Evolutionary conservation across 1,284 basidiomycete genomes (phyloP), one percentile per base, ranked within the genome.

Genomic region (Athelia sp.): DNA sequence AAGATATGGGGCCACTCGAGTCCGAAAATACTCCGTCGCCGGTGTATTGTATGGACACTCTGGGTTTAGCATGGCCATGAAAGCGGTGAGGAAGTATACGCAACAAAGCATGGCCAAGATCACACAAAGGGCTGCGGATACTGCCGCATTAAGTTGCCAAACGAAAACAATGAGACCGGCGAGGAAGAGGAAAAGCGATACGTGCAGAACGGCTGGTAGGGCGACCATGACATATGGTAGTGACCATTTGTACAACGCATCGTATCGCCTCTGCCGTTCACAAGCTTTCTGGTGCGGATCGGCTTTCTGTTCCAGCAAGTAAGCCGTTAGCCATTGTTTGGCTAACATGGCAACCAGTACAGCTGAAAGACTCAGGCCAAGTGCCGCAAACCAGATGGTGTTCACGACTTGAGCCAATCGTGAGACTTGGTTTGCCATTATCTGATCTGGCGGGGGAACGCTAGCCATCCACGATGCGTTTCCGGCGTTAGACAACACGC

Each of bases 281-380:
- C 17, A 18, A 13, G 40, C 31, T 26, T 21, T 22, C 23, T 38
- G 11, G n/a, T 44, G 49, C 14, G 32, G 43, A 21, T n/a, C 43
- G 9, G 31, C 36, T 9, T 40, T 40, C 14, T 19, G 10, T 6
- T 36, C 45, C 24, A 36, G 23, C 29, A 46, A 36, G 38, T 51
- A 53, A 24, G 31, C 38, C n/a, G 43, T 18, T 3, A 50, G 35
- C 52, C 52, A 53, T 36, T 53, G 52, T 42, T 53, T 53, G 21
- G 46, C 49, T 6, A 53, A 40, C 43, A 53, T 53, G 36, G 44
- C 49, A 1, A 53, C 26, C 22, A 50, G 43, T 14, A 49, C 52
- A 24, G 45, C 18, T 26, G 45, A 32, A 14, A 53, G 36, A 29
- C 49, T 50, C 4, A 43, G 17, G 6, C 50, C 23, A 14, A 53